Base-by-base conservation (phyloP, 768 basidiomycete species). In the Cystobasidium ongulense region DNA sequence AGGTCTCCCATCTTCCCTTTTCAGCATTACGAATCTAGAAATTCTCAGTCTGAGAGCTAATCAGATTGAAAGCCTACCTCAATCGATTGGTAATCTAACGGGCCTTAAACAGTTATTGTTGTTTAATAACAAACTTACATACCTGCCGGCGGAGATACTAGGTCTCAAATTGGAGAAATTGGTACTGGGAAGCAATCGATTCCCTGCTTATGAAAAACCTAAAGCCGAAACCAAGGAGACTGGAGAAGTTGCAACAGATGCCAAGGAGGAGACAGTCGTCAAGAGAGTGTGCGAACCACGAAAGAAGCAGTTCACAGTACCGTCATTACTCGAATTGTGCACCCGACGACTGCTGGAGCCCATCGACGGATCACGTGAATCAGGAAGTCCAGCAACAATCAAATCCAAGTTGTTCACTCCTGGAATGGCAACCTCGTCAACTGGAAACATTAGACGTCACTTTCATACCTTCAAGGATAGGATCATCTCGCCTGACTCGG, bases 121-220 rank as follows among this genome's bases (percentile, higher is more conserved):
- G 23, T 52, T 52, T 2, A 35, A 33, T 13, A 76, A 74, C 59
- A 46, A 66, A 29, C 66, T 77, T 33, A 25, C 50, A 4, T 73
- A 71, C 73, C 71, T 78, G 15, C 76, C 74, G 29, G 66, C 74
- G 23, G 74, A 74, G n/a, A 74, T 74, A 10, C 65, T 74, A 21
- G 52, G 50, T 11, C 66, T 74, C 29, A 63, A 74, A 10, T 68
- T 76, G 33, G 35, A 41, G 1, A 52, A 25, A 5, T 66, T 76
- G 25, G 29, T 27, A 25, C 68, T 76, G 11, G 61, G 71, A 50
- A 73, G 74, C 7, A 78, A 78, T 52, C 76, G 72, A 18, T 76
- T 76, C 68, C 71, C 64, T 21, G n/a, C 74, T 1, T 67, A 72
- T 1, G 38, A 23, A 31, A 67, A 41, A 35, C 36, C 35, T 38